phyloP scores from a whole-genome alignment of 2,329 filamentous ascomycete species.

The Aspergillaceae sp. region DNA sequence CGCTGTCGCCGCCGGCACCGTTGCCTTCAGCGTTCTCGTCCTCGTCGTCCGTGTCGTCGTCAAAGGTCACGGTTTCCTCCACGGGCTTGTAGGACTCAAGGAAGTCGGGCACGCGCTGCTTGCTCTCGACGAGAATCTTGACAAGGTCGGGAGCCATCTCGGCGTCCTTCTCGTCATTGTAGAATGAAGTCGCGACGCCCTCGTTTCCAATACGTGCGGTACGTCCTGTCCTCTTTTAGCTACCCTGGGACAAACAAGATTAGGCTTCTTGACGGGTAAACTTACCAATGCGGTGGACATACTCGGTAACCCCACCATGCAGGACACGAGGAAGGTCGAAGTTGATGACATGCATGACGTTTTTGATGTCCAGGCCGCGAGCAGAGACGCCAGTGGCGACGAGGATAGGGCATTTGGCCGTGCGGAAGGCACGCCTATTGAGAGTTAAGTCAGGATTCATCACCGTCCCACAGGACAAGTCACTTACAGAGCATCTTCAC shows the following conservation, averaged over 20 bases:
- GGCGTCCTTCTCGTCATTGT: slow-evolving; percentile 67
- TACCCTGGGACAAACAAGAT: not conserved
- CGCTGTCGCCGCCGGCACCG: slow-evolving; percentile 6
- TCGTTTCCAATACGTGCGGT: slow-evolving; percentile 87
- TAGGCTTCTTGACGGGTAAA: not conserved
- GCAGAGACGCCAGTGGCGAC: slow-evolving; percentile 79
- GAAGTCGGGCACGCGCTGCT: slow-evolving; percentile 75
- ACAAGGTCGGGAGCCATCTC: slow-evolving; percentile 65
- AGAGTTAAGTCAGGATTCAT: slow-evolving; percentile 1
- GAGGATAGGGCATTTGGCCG: slow-evolving; percentile 65
- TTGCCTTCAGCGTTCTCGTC: slow-evolving; percentile 14
- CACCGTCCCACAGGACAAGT: no score
- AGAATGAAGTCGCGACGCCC: slow-evolving; percentile 83
- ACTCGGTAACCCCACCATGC: slow-evolving; percentile 86
- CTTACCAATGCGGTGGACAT: slow-evolving; percentile 86
- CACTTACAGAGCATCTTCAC: slow-evolving; percentile 77
- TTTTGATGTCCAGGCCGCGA: slow-evolving; percentile 79
- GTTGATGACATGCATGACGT: slow-evolving; percentile 88
- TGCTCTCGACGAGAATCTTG: slow-evolving; percentile 71
- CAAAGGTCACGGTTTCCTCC: slow-evolving; percentile 37
- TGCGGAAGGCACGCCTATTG: slow-evolving; percentile 64
- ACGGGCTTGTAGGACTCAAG: slow-evolving; percentile 50
- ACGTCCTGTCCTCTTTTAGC: slow-evolving; percentile 50
- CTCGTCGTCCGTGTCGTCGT: slow-evolving; percentile 47
- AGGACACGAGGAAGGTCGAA: slow-evolving; percentile 69